phyloP scores from a whole-genome alignment of 2,329 filamentous ascomycete genomes.

The Chaetoscypha palmicola region DNA sequence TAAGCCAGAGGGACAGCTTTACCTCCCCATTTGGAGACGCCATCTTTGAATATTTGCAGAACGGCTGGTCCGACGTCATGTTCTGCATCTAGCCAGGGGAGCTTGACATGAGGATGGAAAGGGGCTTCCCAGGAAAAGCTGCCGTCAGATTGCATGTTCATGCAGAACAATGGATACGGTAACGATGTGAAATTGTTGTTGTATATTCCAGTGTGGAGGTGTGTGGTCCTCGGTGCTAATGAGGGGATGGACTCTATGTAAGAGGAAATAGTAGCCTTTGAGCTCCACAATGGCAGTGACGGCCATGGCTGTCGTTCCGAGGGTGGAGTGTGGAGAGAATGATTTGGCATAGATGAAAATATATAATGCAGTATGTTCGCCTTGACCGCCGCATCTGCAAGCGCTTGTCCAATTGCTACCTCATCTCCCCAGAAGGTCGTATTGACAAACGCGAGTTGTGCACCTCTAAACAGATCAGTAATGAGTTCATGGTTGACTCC shows the following conservation, averaged over 20 bases:
- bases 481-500: slow-evolving; percentile 69
- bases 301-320: slow-evolving; percentile 50
- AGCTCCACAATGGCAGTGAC: slow-evolving; percentile 80
- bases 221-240: slow-evolving; percentile 70
- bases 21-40: slow-evolving; percentile 74
- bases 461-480: slow-evolving; percentile 70
- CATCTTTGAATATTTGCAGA: slow-evolving; percentile 92
- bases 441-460: slow-evolving; percentile 92
- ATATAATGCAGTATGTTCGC: slow-evolving; percentile 84
- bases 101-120: slow-evolving; percentile 79
- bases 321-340: slow-evolving; percentile 64
- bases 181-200: slow-evolving; percentile 98
- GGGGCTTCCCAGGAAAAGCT: slow-evolving; percentile 91
- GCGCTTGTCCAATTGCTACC: slow-evolving; percentile 75
- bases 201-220: slow-evolving; percentile 95
- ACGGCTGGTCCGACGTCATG: slow-evolving; percentile 92
- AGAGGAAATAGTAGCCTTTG: slow-evolving; percentile 87
- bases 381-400: slow-evolving; percentile 83
- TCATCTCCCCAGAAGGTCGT: slow-evolving; percentile 97
- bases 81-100: slow-evolving; percentile 94
- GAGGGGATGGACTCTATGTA: slow-evolving; percentile 67
- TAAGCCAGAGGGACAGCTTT: slow-evolving; percentile 81
- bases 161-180: slow-evolving; percentile 88
- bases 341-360: slow-evolving; percentile 96
- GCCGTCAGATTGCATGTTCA: slow-evolving; percentile 78